Evolutionary conservation across 257 asterid genomes (phyloP), one percentile per base, ranked within the genome.

Genomic region (Solanum neorickii): DNA sequence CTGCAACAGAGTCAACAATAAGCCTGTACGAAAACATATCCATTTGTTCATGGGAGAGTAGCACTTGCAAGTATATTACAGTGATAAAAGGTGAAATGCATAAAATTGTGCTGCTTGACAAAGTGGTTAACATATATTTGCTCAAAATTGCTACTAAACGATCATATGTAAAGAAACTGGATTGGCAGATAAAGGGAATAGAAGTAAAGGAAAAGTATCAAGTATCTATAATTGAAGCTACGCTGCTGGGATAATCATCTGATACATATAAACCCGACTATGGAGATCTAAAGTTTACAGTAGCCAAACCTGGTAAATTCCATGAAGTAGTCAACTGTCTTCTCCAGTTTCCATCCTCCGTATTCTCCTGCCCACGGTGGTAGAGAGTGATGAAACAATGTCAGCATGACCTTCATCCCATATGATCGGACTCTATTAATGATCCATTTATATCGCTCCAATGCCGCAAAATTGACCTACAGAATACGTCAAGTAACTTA

Each of bases 281-380:
- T 27, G 69, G 66, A 49, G 68, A 80, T 27, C 18, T 10, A 80
- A 80, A 29, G 3, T 29, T 27, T 80, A 47, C 44, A 47, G 68
- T 29, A 80, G 65, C 44, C 68, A 80, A 47, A 95, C 99, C 98
- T 95, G 87, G 99, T 94, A 88, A 97, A 97, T 52, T 94, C 96
- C 93, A 95, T 85, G 90, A 95, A 97, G 89, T 97, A 91, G 87
- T 94, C 98, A 23, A 94, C 96, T 10, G 99, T 97, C 89, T 94
- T 94, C 91, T 95, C 98, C 82, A 92, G 88, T 93, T 90, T 97
- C 99, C 99, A 97, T 89, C 99, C 99, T 86, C 99, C 99, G 84
- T 95, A 94, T 86, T 95, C 99, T 31, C 99, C 98, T 9, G 98
- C 99, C 99, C 99, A 97, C 52, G 99, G 98, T 42, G 99, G 99